A percentile compares a stretch with the other conserved stretches of the same genome.
Conservation (phyloP, 352 stramenopile species). For the Peronospora belbahrii region DNA sequence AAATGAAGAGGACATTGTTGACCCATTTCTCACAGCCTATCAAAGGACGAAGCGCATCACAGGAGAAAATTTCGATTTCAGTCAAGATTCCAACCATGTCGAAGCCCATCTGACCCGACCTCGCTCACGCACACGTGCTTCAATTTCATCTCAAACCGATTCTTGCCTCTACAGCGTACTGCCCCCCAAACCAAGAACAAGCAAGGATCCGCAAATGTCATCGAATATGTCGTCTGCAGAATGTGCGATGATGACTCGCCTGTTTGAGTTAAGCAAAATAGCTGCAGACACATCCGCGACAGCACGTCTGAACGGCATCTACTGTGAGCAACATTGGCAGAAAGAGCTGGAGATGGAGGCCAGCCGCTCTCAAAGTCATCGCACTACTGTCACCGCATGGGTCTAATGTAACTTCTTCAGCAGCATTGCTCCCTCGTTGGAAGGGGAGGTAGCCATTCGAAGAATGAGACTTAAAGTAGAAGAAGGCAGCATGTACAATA, state of each 20-base stretch:
- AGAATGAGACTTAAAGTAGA: background rate
- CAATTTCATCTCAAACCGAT: conserved; percentile 6
- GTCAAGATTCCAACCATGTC: conserved; percentile 1
- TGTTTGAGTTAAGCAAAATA: conserved; percentile 46
- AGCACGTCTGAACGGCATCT: conserved; percentile 41
- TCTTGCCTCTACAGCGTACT: conserved; percentile 3
- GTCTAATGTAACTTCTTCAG: conserved; percentile 9
- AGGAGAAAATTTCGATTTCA: conserved; percentile 9
- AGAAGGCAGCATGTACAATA: conserved; percentile 4
- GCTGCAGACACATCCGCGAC: conserved; percentile 44
- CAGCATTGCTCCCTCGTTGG: conserved; percentile 4
- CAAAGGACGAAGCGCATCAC: conserved; percentile 9
- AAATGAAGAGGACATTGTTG: conserved; percentile 5
- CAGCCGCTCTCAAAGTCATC: conserved; percentile 12
- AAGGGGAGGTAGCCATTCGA: conserved; percentile 1
- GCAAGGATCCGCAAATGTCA: conserved; percentile 3
- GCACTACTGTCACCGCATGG: conserved; percentile 3
- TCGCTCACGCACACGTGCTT: conserved; percentile 8
- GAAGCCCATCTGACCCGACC: conserved; percentile 2
- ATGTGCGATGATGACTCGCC: conserved; percentile 16
- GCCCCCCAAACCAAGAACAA: conserved; percentile 6
- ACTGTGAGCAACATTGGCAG: conserved; percentile 28
- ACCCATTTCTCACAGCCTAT: background rate
- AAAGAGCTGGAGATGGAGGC: conserved; percentile 24
- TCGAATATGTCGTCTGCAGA: conserved; percentile 8